Conservation (phyloP, 2,329 filamentous ascomycete genomes). For the Nakataea oryzae region DNA sequence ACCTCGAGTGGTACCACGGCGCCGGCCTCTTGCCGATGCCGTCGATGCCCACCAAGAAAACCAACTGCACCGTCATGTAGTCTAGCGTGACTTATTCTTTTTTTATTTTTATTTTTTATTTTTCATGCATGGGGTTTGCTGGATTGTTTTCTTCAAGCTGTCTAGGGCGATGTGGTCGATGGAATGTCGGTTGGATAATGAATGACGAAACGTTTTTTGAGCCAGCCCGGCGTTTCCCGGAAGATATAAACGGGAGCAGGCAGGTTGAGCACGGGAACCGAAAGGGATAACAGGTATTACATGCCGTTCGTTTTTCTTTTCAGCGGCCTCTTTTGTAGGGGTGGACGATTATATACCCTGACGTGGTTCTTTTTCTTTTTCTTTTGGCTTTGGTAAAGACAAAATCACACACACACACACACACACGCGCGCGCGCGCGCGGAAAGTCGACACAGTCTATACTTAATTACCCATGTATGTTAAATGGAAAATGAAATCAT, state of each 20-base stretch:
- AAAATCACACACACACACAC: no score
- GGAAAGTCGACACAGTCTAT: background rate
- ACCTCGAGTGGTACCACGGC: conserved; percentile 47
- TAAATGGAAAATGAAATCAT: background rate
- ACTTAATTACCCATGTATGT: background rate
- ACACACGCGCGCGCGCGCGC: no score
- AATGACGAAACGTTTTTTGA: background rate
- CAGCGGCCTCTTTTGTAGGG: background rate
- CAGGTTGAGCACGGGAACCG: no score
- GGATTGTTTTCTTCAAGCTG: no score
- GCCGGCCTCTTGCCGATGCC: conserved; percentile 26
- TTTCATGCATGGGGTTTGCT: no score
- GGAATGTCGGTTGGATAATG: background rate
- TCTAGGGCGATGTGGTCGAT: background rate
- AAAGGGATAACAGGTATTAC: background rate
- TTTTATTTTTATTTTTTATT: conserved; percentile 2
- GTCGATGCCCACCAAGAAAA: conserved; percentile 18
- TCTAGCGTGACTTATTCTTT: background rate
- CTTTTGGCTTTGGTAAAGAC: background rate
- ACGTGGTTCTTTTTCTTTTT: background rate
- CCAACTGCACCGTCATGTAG: conserved; percentile 25
- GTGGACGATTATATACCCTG: background rate
- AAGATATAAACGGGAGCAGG: background rate
- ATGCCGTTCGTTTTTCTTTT: background rate
- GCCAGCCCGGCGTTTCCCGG: background rate